A percentile compares a stretch with the other conserved stretches of the same genome.
These are phyloP conservation scores for Kuraishia molischiana DNA, from an alignment of 805 yeast species.

Conservation along the genomic window DNA sequence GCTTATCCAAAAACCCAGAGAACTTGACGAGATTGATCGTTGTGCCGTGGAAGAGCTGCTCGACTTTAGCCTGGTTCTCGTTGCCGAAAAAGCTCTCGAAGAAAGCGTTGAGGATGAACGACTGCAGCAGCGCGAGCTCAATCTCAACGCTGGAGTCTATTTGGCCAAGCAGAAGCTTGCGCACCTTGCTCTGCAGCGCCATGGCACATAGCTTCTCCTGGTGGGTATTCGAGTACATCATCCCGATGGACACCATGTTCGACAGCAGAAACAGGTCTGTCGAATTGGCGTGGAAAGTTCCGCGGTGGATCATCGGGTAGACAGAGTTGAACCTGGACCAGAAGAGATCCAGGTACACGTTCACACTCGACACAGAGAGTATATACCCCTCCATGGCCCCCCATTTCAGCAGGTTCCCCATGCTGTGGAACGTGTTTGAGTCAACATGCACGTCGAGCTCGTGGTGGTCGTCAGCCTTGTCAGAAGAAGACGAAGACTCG, in stretches of 20 bases:
- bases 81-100: slow-evolving; percentile 17
- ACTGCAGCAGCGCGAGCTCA: slow-evolving; percentile 14
- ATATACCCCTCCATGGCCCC: too few species aligned
- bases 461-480: too few species aligned
- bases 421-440: background rate
- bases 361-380: slow-evolving; percentile 3
- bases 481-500: too few species aligned
- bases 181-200: slow-evolving; percentile 11
- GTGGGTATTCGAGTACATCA: slow-evolving; percentile 10
- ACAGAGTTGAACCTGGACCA: slow-evolving; percentile 26
- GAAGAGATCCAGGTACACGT: slow-evolving; percentile 16
- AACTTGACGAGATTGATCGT: slow-evolving; percentile 11
- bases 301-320: slow-evolving; percentile 29
- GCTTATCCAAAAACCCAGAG: slow-evolving; percentile 7
- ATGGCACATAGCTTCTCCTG: slow-evolving; percentile 8
- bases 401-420: background rate
- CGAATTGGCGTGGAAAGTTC: slow-evolving; percentile 16
- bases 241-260: slow-evolving; percentile 10
- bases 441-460: too few species aligned
- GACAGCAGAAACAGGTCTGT: slow-evolving; percentile 10
- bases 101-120: slow-evolving; percentile 15
- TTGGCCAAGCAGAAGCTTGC: slow-evolving; percentile 7
- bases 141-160: slow-evolving; percentile 7
- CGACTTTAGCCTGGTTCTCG: slow-evolving; percentile 6
- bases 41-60: slow-evolving; percentile 14